phyloP scores from a whole-genome alignment of 805 yeast genomes.

The Candida sanyiensis region DNA sequence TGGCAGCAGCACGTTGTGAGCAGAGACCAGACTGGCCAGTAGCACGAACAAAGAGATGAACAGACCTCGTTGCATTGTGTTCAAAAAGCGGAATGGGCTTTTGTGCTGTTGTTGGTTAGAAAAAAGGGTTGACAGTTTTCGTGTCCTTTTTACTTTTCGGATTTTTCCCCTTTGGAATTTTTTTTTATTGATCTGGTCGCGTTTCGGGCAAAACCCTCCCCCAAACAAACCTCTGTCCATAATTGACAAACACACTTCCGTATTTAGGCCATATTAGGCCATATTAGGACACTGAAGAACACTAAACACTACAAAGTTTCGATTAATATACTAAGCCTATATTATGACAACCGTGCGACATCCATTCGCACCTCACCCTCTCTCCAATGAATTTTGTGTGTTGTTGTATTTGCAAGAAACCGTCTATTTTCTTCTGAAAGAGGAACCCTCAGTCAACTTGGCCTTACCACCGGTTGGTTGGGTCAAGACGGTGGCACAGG shows the following conservation, averaged over 20 bases:
- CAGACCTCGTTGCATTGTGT: conserved; percentile 3
- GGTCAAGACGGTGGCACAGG: conserved; percentile 97
- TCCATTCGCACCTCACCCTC: conserved; percentile 6
- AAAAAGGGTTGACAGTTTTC: conserved; percentile 4
- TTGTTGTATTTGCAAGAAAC: conserved; percentile 2
- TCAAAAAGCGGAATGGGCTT: background rate
- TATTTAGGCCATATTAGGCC: too few relatives aligned
- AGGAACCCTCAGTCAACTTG: conserved; percentile 97
- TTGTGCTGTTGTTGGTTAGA: background rate
- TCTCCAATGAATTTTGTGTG: conserved; percentile 5
- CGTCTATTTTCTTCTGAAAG: conserved; percentile 93
- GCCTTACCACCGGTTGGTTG: conserved; percentile 99
- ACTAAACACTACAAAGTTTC: background rate
- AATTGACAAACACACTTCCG: background rate
- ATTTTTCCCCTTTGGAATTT: too few relatives aligned
- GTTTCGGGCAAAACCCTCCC: conserved; percentile 1
- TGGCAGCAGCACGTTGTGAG: conserved; percentile 79
- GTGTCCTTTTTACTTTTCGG: conserved; percentile 6
- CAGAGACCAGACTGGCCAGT: conserved; percentile 28
- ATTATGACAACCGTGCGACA: conserved; percentile 11
- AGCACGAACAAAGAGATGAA: conserved; percentile 5
- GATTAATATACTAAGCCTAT: conserved; percentile 10
- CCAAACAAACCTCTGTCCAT: background rate
- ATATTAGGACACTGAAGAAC: background rate
- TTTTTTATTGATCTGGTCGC: conserved; percentile 2